A percentile compares a stretch with the other conserved stretches of the same genome.
These are phyloP conservation scores for Fraxinus xanthoxyloides DNA, from an alignment of 305 asterid genomes.

Conservation along the genomic window DNA sequence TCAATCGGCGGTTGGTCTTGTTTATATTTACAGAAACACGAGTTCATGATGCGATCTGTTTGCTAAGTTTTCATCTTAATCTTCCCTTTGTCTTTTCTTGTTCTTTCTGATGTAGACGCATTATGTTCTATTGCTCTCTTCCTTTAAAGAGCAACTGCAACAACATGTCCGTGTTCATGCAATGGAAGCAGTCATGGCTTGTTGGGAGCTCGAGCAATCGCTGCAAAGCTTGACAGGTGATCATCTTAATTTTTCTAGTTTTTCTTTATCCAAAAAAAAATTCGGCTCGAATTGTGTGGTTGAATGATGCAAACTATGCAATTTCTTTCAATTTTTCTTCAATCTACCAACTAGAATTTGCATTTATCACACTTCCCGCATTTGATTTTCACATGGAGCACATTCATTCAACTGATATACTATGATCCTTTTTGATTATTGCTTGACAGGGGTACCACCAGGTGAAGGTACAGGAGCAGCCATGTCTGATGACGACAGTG, in stretches of 20 bases:
- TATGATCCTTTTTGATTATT: not conserved
- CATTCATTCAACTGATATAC: not conserved
- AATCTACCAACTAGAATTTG: not conserved
- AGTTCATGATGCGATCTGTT: not conserved
- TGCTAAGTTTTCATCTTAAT: not conserved
- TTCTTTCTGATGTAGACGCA: slow-evolving; percentile 51
- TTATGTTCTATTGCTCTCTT: slow-evolving; percentile 68
- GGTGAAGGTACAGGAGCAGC: slow-evolving; percentile 97
- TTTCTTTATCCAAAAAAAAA: not conserved
- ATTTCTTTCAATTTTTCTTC: not conserved
- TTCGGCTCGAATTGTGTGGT: not conserved
- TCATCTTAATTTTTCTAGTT: not conserved
- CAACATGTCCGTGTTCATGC: slow-evolving; percentile 93
- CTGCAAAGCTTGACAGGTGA: slow-evolving; percentile 78
- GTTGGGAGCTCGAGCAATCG: slow-evolving; percentile 92
- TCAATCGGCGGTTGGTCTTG: not conserved
- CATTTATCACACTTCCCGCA: not conserved
- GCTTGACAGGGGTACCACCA: slow-evolving; percentile 72
- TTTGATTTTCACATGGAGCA: not conserved
- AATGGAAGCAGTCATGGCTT: slow-evolving; percentile 95
- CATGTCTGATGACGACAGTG: slow-evolving; percentile 93
- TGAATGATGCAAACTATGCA: not conserved
- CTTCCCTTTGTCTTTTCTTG: not conserved
- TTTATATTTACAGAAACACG: not conserved
- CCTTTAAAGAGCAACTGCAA: slow-evolving; percentile 84